phyloP scores from a whole-genome alignment of 495 filamentous ascomycete species.

The Corynascus novoguineensis region DNA sequence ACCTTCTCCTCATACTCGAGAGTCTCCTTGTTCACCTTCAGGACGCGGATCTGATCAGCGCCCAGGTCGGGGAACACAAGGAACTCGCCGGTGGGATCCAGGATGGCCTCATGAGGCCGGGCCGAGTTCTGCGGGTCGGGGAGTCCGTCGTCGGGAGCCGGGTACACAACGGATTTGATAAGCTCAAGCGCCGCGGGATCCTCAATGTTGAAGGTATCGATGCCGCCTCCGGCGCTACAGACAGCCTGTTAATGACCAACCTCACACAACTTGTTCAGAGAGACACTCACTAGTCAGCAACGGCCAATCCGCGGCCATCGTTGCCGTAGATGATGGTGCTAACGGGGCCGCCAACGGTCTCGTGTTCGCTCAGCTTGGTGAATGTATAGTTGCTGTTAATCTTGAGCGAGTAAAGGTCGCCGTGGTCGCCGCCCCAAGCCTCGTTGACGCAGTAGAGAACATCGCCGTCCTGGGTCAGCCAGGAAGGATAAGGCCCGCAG shows the following conservation, averaged over 20 bases:
- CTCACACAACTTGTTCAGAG: neutral
- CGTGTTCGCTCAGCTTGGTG: conserved; percentile 29
- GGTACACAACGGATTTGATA: conserved; percentile 47
- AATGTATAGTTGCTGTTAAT: conserved; percentile 36
- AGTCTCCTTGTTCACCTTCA: conserved; percentile 44
- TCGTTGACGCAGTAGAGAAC: conserved; percentile 61
- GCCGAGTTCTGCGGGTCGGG: conserved; percentile 55
- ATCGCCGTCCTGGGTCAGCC: conserved; percentile 48
- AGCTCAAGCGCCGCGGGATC: conserved; percentile 30
- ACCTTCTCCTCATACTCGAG: conserved; percentile 29
- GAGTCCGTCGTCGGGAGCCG: conserved; percentile 43
- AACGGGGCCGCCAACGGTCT: conserved; percentile 40
- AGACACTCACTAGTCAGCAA: conserved; percentile 46
- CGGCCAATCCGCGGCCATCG: conserved; percentile 35
- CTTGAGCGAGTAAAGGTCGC: conserved; percentile 41
- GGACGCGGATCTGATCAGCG: conserved; percentile 63
- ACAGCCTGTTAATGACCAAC: conserved; percentile 9
- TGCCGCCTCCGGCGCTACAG: conserved; percentile 21
- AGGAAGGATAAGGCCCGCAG: conserved; percentile 54
- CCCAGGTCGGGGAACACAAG: conserved; percentile 67
- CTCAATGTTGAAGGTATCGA: conserved; percentile 23
- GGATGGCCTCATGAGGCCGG: conserved; percentile 64
- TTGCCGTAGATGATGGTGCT: conserved; percentile 41
- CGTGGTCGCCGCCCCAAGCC: conserved; percentile 34
- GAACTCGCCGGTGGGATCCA: conserved; percentile 64